These are phyloP conservation scores for Aureobasidium sp. DNA, from an alignment of 2,329 filamentous ascomycete genomes.

Conservation along the genomic window DNA sequence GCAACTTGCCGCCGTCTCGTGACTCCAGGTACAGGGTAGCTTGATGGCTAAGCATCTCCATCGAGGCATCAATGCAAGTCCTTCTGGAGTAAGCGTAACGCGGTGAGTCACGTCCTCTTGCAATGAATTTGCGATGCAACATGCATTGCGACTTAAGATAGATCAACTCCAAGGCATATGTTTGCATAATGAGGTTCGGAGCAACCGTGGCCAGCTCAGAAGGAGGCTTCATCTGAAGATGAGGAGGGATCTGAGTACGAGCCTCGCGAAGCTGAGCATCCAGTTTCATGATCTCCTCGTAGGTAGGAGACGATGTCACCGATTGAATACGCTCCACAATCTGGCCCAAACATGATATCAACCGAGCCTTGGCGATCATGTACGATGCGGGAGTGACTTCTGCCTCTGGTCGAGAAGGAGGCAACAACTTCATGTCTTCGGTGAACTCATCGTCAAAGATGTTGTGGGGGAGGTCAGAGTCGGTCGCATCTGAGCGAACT, in stretches of 20 bases:
- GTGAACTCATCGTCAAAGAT: conserved; percentile 76
- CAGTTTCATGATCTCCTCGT: conserved; percentile 56
- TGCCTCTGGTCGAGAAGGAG: conserved; percentile 57
- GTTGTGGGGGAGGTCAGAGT: conserved; percentile 68
- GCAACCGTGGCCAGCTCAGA: conserved; percentile 30
- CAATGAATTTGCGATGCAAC: conserved; percentile 79
- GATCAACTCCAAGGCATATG: conserved; percentile 75
- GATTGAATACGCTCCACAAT: conserved; percentile 63
- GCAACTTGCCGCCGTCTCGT: conserved; percentile 62
- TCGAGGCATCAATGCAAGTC: conserved; percentile 76
- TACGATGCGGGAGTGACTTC: conserved; percentile 73
- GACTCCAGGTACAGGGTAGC: conserved; percentile 68
- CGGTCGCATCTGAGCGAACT: conserved; percentile 67
- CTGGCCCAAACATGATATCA: conserved; percentile 62
- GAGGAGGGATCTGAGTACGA: conserved; percentile 64
- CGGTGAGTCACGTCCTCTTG: conserved; percentile 68
- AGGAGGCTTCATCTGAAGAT: conserved; percentile 55
- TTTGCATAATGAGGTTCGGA: conserved; percentile 63
- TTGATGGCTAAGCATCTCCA: conserved; percentile 74
- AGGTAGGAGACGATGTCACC: conserved; percentile 51
- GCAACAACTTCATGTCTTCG: conserved; percentile 59
- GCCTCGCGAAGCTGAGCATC: conserved; percentile 52
- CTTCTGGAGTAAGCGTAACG: conserved; percentile 79
- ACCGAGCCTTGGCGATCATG: conserved; percentile 65
- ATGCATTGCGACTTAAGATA: conserved; percentile 86